phyloP scores from a whole-genome alignment of 495 filamentous ascomycete species.

The Penicillium salamii region DNA sequence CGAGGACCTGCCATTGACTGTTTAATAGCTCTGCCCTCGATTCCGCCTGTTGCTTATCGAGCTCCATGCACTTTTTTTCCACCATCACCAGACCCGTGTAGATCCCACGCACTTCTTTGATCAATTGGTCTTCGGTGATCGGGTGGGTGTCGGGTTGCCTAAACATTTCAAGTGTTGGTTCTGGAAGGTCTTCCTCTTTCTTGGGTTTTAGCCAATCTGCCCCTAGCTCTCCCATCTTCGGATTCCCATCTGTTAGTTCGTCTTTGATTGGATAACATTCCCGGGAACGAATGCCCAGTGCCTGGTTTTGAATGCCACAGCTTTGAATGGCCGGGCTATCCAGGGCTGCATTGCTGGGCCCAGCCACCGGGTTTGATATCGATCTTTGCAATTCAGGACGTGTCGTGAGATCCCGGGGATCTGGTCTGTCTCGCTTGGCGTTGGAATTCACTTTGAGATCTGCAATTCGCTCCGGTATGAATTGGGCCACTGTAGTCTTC shows the following conservation, averaged over 20 bases:
- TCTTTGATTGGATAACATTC: not conserved
- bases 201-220: no score
- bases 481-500: not conserved
- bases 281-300: not conserved
- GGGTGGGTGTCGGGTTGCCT: conserved; percentile 61
- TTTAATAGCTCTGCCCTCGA: conserved; percentile 45
- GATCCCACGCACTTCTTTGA: conserved; percentile 65
- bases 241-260: conserved; percentile 1
- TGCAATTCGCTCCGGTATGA: not conserved
- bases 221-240: conserved; percentile 5
- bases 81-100: conserved; percentile 77
- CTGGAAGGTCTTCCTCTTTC: no score
- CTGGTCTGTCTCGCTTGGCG: not conserved
- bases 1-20: conserved; percentile 70
- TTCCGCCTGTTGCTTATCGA: conserved; percentile 59
- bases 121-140: conserved; percentile 73
- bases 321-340: not conserved
- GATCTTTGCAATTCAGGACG: conserved; percentile 5
- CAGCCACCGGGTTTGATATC: conserved; percentile 5
- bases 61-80: conserved; percentile 74
- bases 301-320: not conserved
- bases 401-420: not conserved
- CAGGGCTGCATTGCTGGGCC: not conserved
- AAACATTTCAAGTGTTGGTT: conserved; percentile 31
- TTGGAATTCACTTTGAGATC: not conserved